Evolutionary conservation across 345 rosid species (phyloP).

Genomic region (Psidium guajava): DNA sequence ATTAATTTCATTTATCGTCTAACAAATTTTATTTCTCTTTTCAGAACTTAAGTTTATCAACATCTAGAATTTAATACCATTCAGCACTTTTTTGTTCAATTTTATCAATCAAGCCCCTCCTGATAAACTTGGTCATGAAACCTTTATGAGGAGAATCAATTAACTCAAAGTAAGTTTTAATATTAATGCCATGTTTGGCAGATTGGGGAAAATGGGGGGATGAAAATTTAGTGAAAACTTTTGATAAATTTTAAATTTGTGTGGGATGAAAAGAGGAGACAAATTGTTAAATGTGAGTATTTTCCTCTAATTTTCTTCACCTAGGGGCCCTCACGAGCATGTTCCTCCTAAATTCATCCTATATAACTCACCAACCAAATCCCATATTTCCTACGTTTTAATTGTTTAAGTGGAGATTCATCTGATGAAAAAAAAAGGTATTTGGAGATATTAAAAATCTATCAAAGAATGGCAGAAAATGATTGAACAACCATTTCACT

Average conservation of each 20-base stretch:
- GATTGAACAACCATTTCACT: not conserved
- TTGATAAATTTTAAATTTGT: not conserved
- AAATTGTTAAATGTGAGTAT: not conserved
- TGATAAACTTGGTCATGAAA: not conserved
- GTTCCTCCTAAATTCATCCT: not conserved
- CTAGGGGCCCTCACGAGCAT: not conserved
- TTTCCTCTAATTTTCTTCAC: not conserved
- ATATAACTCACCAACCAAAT: not conserved
- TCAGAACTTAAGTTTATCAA: not conserved
- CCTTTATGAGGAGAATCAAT: not conserved
- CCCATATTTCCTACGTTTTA: not conserved
- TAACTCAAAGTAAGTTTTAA: not conserved
- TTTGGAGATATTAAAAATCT: not conserved
- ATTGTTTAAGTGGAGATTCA: not conserved
- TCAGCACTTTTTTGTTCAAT: not conserved
- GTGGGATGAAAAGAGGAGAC: not conserved
- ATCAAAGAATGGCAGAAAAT: not conserved
- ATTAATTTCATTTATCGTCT: not conserved
- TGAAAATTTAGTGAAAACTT: not conserved
- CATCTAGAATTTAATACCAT: not conserved
- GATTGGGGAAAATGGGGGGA: not conserved
- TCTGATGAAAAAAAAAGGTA: not conserved
- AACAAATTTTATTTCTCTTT: not conserved
- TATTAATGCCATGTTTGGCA: not conserved
- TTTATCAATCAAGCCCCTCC: not conserved